phyloP scores from a whole-genome alignment of 495 filamentous ascomycete species.

The Podospora australis region DNA sequence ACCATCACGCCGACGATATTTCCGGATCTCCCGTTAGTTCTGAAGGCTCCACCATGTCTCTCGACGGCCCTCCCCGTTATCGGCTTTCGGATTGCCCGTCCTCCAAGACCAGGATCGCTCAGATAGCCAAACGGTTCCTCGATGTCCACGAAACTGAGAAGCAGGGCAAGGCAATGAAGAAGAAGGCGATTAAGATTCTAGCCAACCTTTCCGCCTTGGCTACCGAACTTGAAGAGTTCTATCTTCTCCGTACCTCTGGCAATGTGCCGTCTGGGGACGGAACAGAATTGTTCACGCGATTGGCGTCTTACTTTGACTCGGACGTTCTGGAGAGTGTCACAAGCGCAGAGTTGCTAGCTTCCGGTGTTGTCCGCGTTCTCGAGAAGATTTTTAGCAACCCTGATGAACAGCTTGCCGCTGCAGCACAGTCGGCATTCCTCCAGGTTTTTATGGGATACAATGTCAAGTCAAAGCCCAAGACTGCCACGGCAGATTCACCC shows the following conservation, averaged over 20 bases:
- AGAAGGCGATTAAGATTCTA: conserved; percentile 70
- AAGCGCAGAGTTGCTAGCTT: conserved; percentile 90
- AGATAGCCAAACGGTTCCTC: conserved; percentile 73
- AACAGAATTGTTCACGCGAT: conserved; percentile 59
- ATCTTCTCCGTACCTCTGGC: conserved; percentile 46
- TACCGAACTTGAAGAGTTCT: conserved; percentile 61
- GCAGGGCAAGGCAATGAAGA: conserved; percentile 59
- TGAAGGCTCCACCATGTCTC: conserved; percentile 51
- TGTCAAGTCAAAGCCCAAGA: conserved; percentile 55
- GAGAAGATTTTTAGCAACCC: conserved; percentile 74
- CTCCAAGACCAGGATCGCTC: conserved; percentile 66
- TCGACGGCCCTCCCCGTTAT: conserved; percentile 42
- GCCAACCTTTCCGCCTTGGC: conserved; percentile 65
- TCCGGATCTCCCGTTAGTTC: conserved; percentile 65
- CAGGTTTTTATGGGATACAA: conserved; percentile 86
- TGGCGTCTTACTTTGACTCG: conserved; percentile 84
- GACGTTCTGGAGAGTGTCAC: conserved; percentile 87
- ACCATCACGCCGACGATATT: conserved; percentile 51
- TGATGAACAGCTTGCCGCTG: conserved; percentile 45
- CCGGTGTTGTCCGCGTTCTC: conserved; percentile 77
- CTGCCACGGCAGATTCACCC: conserved; percentile 54
- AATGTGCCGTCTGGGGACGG: conserved; percentile 45
- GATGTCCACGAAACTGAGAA: conserved; percentile 74
- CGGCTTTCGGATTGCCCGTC: conserved; percentile 47
- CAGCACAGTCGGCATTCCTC: conserved; percentile 76